Base-by-base conservation (phyloP, 495 filamentous ascomycete species). In the Cercophora samala region DNA sequence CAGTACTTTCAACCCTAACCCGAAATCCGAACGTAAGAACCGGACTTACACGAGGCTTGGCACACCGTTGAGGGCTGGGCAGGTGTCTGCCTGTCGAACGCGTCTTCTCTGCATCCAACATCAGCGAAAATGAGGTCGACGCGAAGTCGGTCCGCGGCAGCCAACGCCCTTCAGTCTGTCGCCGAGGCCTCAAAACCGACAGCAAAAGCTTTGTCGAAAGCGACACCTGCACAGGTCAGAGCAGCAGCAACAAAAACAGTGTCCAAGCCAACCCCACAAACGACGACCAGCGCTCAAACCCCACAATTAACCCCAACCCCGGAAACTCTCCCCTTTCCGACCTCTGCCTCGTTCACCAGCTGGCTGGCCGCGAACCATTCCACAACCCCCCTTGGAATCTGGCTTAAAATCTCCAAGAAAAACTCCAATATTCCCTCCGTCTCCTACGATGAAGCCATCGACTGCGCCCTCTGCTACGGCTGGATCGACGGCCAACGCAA, bases 401-500 rank as follows among this genome's bases (percentile, higher is more conserved):
- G 85, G 78, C 76, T 88, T 18, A 82, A 83, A 67, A 76, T 87
- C 59, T 80, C 81, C 69, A 86, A 86, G 67, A 87, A 86, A 64
- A 64, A 71, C 23, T 78, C 81, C 11, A 70, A 70, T 3, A 74
- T 77, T 24, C 67, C 76, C 0, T 85, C 84, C 0, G 74, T 87
- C 18, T 80, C 79, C n/a, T 79, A 84, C 29, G 76, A 79, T 15
- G 79, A 86, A 68, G 85, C 85, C 9, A 79, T 87, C 32, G 82
- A 87, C 75, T 71, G 76, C 25, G 84, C 84, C 6, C 74, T 88
- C 3, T 88, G 85, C 68, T 83, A 82, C 66, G 85, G 85, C 6
- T 88, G 85, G 85, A 88, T 88, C 62, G 85, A 88, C 70, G 85
- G 85, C 4, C 84, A 85, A 60, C 71, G 75, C 22, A 80, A 81